Conservation (phyloP, 2,329 filamentous ascomycete genomes). For the Aureobasidium sp. region DNA sequence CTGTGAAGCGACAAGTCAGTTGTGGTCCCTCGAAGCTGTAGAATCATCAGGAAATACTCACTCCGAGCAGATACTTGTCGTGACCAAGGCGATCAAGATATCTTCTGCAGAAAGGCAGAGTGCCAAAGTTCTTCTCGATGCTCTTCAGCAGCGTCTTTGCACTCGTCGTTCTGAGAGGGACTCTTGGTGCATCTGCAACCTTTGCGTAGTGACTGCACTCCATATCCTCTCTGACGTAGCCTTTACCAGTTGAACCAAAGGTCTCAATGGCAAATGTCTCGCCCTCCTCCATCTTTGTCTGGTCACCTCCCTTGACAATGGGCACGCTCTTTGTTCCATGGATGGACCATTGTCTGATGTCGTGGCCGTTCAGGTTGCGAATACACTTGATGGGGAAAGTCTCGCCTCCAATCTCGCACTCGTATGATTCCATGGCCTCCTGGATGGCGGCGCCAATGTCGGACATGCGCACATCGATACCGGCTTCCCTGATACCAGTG, state of each 20-base stretch:
- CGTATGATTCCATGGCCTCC: conserved; percentile 55
- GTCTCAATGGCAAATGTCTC: conserved; percentile 53
- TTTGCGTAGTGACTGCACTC: conserved; percentile 30
- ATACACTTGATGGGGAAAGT: conserved; percentile 48
- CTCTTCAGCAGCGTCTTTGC: conserved; percentile 50
- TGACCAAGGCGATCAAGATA: conserved; percentile 57
- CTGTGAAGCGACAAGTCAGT: conserved; percentile 25
- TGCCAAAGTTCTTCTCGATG: conserved; percentile 56
- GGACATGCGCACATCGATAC: conserved; percentile 45
- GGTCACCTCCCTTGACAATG: conserved; percentile 43
- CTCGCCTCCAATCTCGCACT: conserved; percentile 46
- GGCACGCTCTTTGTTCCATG: conserved; percentile 50
- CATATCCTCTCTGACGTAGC: conserved; percentile 39
- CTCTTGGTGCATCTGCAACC: conserved; percentile 28
- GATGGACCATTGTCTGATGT: conserved; percentile 46
- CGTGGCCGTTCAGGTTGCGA: conserved; percentile 46
- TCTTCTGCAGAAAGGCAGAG: conserved; percentile 51
- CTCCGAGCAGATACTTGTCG: conserved; percentile 50
- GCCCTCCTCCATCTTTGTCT: conserved; percentile 50
- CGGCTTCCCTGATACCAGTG: conserved; percentile 43
- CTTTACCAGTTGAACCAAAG: conserved; percentile 48
- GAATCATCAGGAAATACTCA: conserved; percentile 26
- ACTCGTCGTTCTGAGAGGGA: conserved; percentile 37
- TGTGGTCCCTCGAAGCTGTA: not conserved
- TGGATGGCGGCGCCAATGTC: conserved; percentile 52